Percentiles rank a stretch among this genome's conserved stretches.
phyloP scores from a whole-genome alignment of 129 eudicot species.

The Pittosporum tobira region DNA sequence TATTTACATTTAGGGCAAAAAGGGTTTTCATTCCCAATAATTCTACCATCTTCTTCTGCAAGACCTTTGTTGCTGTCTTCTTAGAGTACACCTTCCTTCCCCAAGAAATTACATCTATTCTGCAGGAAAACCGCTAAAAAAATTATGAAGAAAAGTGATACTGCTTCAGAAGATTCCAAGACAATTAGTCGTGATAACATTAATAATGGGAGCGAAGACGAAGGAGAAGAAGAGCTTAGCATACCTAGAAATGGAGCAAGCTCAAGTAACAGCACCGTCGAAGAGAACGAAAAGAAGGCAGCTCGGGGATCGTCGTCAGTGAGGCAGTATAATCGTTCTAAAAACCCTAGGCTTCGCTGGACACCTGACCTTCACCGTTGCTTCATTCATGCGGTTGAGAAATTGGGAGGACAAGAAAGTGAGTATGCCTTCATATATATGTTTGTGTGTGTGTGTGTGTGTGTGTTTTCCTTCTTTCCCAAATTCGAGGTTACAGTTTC shows the following conservation, averaged over 20 bases:
- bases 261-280: constrained; percentile 66
- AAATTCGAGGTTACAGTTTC: too few relatives aligned
- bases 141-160: constrained; percentile 30
- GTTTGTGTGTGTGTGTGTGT: too few relatives aligned
- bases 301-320: constrained; percentile 34
- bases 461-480: too few relatives aligned
- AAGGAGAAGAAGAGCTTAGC: constrained; percentile 23
- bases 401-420: constrained; percentile 59
- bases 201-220: constrained; percentile 12
- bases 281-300: constrained; percentile 51
- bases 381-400: constrained; percentile 50
- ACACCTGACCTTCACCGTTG: constrained; percentile 66
- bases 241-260: constrained; percentile 33
- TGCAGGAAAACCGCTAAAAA: too few relatives aligned
- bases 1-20: constrained; percentile 27
- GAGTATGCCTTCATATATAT: constrained; percentile 10
- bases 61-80: not conserved
- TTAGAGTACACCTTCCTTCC: too few relatives aligned
- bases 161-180: constrained; percentile 29
- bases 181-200: constrained; percentile 33
- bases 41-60: constrained; percentile 41
- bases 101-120: not conserved
- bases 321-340: constrained; percentile 50
- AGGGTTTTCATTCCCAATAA: constrained; percentile 55
- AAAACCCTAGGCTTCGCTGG: constrained; percentile 63